These are phyloP conservation scores for Domatiomyces globalis DNA, from an alignment of 2,329 filamentous ascomycete species.

Conservation along the genomic window DNA sequence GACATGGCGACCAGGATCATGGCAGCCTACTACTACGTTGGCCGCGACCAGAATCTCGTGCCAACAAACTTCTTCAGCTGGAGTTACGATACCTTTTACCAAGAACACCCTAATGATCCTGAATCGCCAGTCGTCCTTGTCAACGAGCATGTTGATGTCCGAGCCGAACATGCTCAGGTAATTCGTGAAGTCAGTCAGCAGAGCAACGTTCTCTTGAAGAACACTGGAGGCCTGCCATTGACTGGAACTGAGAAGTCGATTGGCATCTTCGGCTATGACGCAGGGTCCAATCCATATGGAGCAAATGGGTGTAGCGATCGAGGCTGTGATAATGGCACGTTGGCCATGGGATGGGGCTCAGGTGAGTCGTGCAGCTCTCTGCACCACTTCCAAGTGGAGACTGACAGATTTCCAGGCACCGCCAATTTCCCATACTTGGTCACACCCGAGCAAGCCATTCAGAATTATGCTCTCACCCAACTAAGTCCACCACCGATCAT, in stretches of 20 bases:
- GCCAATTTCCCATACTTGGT: conserved; percentile 50
- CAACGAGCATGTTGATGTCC: conserved; percentile 77
- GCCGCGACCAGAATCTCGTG: conserved; percentile 34
- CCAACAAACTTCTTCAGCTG: conserved; percentile 56
- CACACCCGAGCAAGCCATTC: conserved; percentile 48
- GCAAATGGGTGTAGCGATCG: conserved; percentile 67
- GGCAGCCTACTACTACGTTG: conserved; percentile 51
- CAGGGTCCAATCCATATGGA: conserved; percentile 57
- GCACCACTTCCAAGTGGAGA: neutral
- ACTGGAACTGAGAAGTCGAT: conserved; percentile 58
- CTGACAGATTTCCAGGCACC: neutral
- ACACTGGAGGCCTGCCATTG: conserved; percentile 61
- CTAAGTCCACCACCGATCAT: conserved; percentile 45
- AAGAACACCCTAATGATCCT: conserved; percentile 43
- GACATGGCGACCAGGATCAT: conserved; percentile 81
- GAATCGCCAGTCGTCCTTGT: conserved; percentile 29
- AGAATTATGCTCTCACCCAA: conserved; percentile 50
- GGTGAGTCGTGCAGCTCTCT: conserved; percentile 24
- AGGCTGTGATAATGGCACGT: conserved; percentile 44
- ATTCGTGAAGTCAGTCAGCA: conserved; percentile 67
- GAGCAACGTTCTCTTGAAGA: conserved; percentile 82
- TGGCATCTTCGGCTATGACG: conserved; percentile 69
- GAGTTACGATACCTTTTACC: conserved; percentile 63
- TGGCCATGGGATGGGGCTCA: conserved; percentile 51
- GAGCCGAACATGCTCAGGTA: conserved; percentile 52